These are phyloP conservation scores for Microdochium paspali DNA, from an alignment of 2,329 filamentous ascomycete species.

Conservation along the genomic window DNA sequence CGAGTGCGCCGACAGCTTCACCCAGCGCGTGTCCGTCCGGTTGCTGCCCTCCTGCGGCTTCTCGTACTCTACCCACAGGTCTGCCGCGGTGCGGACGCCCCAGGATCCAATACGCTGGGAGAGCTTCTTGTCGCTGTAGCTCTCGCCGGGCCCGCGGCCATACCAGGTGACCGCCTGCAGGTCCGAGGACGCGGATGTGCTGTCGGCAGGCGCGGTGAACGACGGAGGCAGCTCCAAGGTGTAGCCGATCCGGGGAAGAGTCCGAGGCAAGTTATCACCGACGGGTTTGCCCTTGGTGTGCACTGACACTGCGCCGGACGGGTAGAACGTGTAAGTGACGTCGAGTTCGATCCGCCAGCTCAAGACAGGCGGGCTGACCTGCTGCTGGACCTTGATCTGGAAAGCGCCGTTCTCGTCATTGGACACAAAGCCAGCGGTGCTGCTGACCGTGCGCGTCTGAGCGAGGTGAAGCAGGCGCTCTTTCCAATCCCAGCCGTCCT, in stretches of 20 bases:
- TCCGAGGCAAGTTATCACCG: conserved; percentile 41
- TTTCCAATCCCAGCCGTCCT: conserved; percentile 30
- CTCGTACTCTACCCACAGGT: conserved; percentile 54
- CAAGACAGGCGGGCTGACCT: conserved; percentile 51
- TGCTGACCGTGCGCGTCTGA: conserved; percentile 22
- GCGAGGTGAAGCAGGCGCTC: conserved; percentile 31
- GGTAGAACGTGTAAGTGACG: conserved; percentile 45
- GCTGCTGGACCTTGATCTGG: conserved; percentile 33
- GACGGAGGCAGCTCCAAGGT: conserved; percentile 26
- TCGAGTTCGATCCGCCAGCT: conserved; percentile 46
- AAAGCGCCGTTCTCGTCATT: conserved; percentile 18
- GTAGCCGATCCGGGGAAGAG: conserved; percentile 54
- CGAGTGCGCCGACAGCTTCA: conserved; percentile 27
- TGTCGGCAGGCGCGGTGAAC: conserved; percentile 14
- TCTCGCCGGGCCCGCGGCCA: conserved; percentile 58
- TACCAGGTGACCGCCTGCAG: conserved; percentile 44
- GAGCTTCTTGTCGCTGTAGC: conserved; percentile 57
- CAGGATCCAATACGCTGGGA: conserved; percentile 48
- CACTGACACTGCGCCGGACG: conserved; percentile 34
- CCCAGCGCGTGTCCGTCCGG: conserved; percentile 52
- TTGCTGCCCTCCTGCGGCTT: conserved; percentile 60
- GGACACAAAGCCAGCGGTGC: conserved; percentile 12
- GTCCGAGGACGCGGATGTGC: background rate
- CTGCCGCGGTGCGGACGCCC: conserved; percentile 28
- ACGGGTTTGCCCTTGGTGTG: conserved; percentile 35